Evolutionary conservation across 306 rosid genomes (phyloP).

Genomic region (Vachellia collinsii): DNA sequence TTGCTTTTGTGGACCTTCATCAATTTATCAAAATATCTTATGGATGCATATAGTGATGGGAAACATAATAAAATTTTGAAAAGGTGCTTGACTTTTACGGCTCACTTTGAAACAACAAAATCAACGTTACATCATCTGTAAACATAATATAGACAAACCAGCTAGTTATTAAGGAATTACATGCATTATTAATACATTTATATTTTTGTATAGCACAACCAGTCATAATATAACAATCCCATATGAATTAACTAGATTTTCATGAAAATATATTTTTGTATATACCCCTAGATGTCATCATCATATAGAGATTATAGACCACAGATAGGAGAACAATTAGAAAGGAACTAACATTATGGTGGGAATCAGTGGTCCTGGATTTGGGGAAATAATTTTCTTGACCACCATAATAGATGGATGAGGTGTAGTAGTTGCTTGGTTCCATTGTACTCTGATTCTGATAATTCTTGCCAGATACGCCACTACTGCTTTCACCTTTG

Average conservation of each 20-base stretch:
- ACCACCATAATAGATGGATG: slow-evolving; percentile 89
- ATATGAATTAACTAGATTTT: not conserved
- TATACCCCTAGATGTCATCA: not conserved
- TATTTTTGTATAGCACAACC: not conserved
- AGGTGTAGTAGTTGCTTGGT: slow-evolving; percentile 66
- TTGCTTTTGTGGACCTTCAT: not conserved
- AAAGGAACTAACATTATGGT: slow-evolving; percentile 52
- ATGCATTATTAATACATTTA: not conserved
- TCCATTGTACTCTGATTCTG: slow-evolving; percentile 55
- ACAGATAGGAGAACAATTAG: not conserved
- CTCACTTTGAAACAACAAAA: not conserved
- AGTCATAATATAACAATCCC: not conserved
- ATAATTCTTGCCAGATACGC: slow-evolving; percentile 51
- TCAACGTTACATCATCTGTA: not conserved
- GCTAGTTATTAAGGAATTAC: not conserved
- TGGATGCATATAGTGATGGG: not conserved
- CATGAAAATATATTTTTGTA: not conserved
- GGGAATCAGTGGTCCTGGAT: slow-evolving; percentile 59
- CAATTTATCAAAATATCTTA: not conserved
- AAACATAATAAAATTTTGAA: not conserved
- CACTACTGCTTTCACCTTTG: slow-evolving; percentile 47
- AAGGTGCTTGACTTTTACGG: not conserved
- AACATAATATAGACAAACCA: not conserved
- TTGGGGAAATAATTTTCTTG: slow-evolving; percentile 79
- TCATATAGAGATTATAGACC: not conserved